Evolutionary conservation across 2,329 filamentous ascomycete species (phyloP), one percentile per base, ranked within the genome.

Genomic region (Aschersonia sp.): DNA sequence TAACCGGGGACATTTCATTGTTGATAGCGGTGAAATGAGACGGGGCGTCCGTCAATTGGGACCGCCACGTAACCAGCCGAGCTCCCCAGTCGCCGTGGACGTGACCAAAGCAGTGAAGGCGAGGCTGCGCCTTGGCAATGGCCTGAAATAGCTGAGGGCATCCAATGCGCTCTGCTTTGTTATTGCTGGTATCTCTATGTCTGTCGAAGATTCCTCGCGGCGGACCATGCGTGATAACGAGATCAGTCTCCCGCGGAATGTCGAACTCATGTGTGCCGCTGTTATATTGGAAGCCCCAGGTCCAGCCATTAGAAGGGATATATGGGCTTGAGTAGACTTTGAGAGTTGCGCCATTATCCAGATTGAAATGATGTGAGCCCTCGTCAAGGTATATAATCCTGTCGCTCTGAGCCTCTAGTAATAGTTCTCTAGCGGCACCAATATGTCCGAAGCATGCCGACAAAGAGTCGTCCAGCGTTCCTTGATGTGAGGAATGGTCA

Each of bases 201-300:
- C 55, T 52, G 55, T 81, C 75, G 45, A 77, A 58, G 2, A 80
- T 59, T 2, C 73, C 73, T 5, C 54, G 60, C 0, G 75, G 74
- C 2, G 75, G 76, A 0, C 76, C 74, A 48, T 80, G 75, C 0
- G 75, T 78, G 28, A 78, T 67, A 31, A 65, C 70, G 0, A 78
- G 48, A 52, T 80, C 71, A 1, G 40, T 42, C 9, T 53, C 59
- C 0, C 56, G 4, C 0, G 55, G 54, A 32, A 73, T 65, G 7
- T 51, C 45, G 40, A 68, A 71, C 3, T 56, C 47, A 53, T 75
- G 74, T 0, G 59, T 58, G 2, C 60, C 48, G 0, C 2, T 9
- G 12, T 58, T 42, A 54, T 76, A 79, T 49, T 75, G 71, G 48
- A 76, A 78, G 0, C 65, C 74, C 69, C 71, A 72, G 20, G 61